Conservation (phyloP, 306 rosid species). For the Bauhinia variegata region DNA sequence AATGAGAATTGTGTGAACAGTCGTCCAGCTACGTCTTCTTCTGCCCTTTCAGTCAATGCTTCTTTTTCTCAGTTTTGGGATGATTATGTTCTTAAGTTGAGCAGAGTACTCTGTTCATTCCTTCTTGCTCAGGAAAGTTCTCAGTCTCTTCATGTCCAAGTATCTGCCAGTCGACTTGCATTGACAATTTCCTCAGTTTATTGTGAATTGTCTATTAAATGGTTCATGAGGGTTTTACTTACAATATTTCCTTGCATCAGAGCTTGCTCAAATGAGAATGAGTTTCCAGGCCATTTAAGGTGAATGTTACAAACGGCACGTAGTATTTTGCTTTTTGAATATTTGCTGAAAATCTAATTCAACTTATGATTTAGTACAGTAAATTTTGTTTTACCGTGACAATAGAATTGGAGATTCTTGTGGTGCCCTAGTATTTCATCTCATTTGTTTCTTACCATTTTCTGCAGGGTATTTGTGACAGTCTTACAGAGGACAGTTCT, state of each 20-base stretch:
- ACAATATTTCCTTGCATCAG: slow-evolving; percentile 83
- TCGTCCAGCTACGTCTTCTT: slow-evolving; percentile 45
- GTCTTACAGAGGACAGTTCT: slow-evolving; percentile 73
- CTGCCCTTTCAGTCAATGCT: slow-evolving; percentile 44
- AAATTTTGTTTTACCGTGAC: slow-evolving; percentile 12
- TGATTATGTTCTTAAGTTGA: slow-evolving; percentile 68
- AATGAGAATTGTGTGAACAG: slow-evolving; percentile 42
- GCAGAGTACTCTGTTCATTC: slow-evolving; percentile 85
- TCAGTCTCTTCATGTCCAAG: slow-evolving; percentile 54
- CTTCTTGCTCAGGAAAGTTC: slow-evolving; percentile 64
- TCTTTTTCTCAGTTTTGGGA: slow-evolving; percentile 69
- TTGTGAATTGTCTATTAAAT: slow-evolving; percentile 75
- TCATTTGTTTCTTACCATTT: slow-evolving; percentile 34
- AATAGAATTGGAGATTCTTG: slow-evolving; percentile 22
- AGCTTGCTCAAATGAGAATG: slow-evolving; percentile 84
- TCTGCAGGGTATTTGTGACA: slow-evolving; percentile 71
- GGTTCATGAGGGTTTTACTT: slow-evolving; percentile 80
- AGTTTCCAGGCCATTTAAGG: slow-evolving; percentile 78
- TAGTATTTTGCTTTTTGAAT: slow-evolving; percentile 16
- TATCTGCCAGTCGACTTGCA: slow-evolving; percentile 61
- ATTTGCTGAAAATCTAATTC: slow-evolving; percentile 9
- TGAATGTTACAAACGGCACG: slow-evolving; percentile 40
- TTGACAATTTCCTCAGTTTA: slow-evolving; percentile 65
- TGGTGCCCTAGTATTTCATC: slow-evolving; percentile 29
- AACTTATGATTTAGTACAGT: neutral